A percentile compares a stretch with the other conserved stretches of the same genome.
phyloP scores from a whole-genome alignment of 2,329 filamentous ascomycete genomes.

The Curvularia eragrostidis region DNA sequence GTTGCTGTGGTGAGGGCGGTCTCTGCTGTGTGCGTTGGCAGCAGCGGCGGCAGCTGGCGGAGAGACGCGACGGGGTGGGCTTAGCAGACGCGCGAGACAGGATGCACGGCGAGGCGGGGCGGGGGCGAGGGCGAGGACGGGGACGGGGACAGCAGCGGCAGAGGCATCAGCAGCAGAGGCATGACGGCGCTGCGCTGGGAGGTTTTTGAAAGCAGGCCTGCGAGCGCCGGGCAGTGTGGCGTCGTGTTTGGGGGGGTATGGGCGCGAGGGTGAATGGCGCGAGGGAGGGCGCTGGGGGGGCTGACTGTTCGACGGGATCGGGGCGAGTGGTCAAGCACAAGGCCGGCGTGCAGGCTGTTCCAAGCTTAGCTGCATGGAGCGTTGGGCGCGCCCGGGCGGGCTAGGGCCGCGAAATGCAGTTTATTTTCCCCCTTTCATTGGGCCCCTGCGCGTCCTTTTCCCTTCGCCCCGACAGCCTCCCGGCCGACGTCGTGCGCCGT shows the following conservation, averaged over 20 bases:
- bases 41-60: slow-evolving; percentile 25
- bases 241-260: slow-evolving; percentile 4
- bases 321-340: slow-evolving; percentile 33
- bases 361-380: slow-evolving; percentile 26
- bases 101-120: slow-evolving; percentile 15
- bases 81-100: slow-evolving; percentile 25
- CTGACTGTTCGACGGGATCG: slow-evolving; percentile 35
- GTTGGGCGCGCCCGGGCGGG: slow-evolving; percentile 24
- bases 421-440: slow-evolving; percentile 21
- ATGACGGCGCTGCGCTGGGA: slow-evolving; percentile 24
- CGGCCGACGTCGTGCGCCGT: neutral
- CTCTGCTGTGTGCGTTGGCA: slow-evolving; percentile 48
- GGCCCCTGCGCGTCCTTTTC: slow-evolving; percentile 15
- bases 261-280: slow-evolving; percentile 33
- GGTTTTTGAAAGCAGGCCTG: slow-evolving; percentile 14
- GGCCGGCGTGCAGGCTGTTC: slow-evolving; percentile 29
- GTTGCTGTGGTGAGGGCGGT: slow-evolving; percentile 51
- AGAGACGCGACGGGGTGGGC: slow-evolving; percentile 21
- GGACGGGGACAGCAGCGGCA: slow-evolving; percentile 12
- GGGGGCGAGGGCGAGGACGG: too few species aligned
- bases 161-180: slow-evolving; percentile 25
- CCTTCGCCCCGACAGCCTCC: neutral
- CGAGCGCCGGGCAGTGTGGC: slow-evolving; percentile 21
- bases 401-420: slow-evolving; percentile 26
- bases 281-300: slow-evolving; percentile 33